Evolutionary conservation across 2,329 filamentous ascomycete genomes (phyloP), one percentile per base, ranked within the genome.

Genomic region (Alternaria sp.): DNA sequence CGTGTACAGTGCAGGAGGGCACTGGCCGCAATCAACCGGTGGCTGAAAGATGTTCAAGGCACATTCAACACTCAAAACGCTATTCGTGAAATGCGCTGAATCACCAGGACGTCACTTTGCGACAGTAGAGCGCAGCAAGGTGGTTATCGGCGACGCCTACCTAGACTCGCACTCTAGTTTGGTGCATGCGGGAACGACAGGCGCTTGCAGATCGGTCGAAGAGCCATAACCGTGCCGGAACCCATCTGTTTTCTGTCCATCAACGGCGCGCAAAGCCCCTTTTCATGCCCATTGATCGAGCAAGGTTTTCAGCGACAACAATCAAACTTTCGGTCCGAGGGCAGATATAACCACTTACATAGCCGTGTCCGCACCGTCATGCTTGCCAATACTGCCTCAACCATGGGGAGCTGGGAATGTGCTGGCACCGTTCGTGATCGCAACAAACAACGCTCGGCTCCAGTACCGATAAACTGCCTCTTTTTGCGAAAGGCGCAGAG

Each of bases 231-330:
- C 26, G 46, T 43, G 59, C 46, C n/a, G 25, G 46, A 45, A 50
- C 40, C 40, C 10, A 60, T 26, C 45, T 50, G 5, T 32, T 55
- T 7, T 57, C 59, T 47, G 32, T 46, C 36, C 30, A 26, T 21
- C 43, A 46, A 53, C 25, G 55, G 30, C 58, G 52, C 52, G 32
- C 47, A 26, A 44, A 30, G 28, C 28, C 49, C 56, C 56, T 57
- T 44, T 54, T 46, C 15, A n/a, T n/a, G 40, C 30, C 30, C n/a
- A 21, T 15, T 25, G n/a, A 17, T 40, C 23, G 40, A 49, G 40
- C 47, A 52, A 23, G 32, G 32, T 52, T 52, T 21, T 36, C 30
- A 52, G 32, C 30, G 30, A 52, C 19, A n/a, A 52, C 59, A 50
- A 26, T 40, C 26, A 46, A 28, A 11, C 28, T 32, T n/a, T 61